Evolutionary conservation across 2,329 filamentous ascomycete species (phyloP).

Genomic region (Orbilia javanica): DNA sequence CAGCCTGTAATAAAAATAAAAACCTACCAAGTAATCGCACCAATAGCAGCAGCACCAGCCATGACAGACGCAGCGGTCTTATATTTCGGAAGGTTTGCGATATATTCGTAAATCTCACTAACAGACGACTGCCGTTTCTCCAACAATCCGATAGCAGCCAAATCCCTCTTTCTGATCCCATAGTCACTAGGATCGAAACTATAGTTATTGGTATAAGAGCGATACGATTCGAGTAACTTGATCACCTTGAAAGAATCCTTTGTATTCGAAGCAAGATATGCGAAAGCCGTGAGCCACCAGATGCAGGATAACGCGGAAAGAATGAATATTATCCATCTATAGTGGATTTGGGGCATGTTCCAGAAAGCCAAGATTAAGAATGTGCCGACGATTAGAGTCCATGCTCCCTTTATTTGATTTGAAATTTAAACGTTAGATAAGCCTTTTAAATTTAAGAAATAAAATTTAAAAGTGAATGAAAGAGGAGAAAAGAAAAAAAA

Average conservation of each 20-base stretch:
- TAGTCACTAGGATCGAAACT: conserved; percentile 14
- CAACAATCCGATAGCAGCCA: not conserved
- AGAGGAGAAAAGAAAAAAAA: not conserved
- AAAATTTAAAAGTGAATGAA: not conserved
- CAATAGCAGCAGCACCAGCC: conserved; percentile 50
- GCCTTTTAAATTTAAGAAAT: not conserved
- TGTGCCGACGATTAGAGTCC: conserved; percentile 35
- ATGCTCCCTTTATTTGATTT: conserved; percentile 16
- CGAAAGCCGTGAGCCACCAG: conserved; percentile 54
- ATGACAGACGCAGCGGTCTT: conserved; percentile 30
- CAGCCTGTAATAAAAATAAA: too few relatives aligned
- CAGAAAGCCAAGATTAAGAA: conserved; percentile 42
- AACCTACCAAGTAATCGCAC: conserved; percentile 52
- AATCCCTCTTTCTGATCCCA: conserved; percentile 21
- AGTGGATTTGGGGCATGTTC: conserved; percentile 33
- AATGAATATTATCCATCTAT: conserved; percentile 44
- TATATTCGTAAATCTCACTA: not conserved
- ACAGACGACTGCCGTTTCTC: conserved; percentile 19
- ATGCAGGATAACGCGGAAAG: conserved; percentile 42
- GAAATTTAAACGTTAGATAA: not conserved
- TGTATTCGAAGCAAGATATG: conserved; percentile 50
- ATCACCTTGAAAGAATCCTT: conserved; percentile 22
- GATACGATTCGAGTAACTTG: conserved; percentile 30
- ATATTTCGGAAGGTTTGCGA: not conserved
- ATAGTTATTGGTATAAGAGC: not conserved